These are phyloP conservation scores for Arthrobotrys pseudoclavata DNA, from an alignment of 2,329 filamentous ascomycete species.

Conservation along the genomic window DNA sequence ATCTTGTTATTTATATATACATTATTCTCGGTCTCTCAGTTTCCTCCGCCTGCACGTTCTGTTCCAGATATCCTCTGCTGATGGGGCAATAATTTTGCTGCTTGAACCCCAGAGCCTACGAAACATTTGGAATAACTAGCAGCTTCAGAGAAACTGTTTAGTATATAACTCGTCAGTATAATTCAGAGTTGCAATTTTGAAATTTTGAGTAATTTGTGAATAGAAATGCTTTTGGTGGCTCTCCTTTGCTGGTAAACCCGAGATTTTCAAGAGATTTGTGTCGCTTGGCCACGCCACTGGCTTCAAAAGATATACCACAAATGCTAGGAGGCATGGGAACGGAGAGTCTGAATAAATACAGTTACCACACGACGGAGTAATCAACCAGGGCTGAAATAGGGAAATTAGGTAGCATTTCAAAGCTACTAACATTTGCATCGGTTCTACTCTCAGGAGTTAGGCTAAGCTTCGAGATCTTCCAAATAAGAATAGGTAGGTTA, in stretches of 20 bases:
- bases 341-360: slow-evolving; percentile 3
- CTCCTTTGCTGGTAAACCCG: not conserved
- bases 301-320: slow-evolving; percentile 8
- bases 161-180: too few species aligned
- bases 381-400: not conserved
- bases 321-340: slow-evolving; percentile 7
- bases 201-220: not conserved
- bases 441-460: not conserved
- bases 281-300: not conserved
- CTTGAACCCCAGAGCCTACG: too few species aligned
- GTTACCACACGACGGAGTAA: not conserved
- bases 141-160: too few species aligned
- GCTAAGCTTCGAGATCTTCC: not conserved
- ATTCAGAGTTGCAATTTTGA: not conserved
- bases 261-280: not conserved
- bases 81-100: too few species aligned
- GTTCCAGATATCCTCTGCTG: too few species aligned
- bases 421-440: not conserved
- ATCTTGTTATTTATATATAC: too few species aligned
- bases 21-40: too few species aligned
- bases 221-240: not conserved
- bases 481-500: not conserved
- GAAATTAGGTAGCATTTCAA: slow-evolving; percentile 3
- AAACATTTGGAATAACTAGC: too few species aligned
- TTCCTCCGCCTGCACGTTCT: too few species aligned